Evolutionary conservation across 352 stramenopile genomes (phyloP).

Genomic region (Pythium sukuiense): DNA sequence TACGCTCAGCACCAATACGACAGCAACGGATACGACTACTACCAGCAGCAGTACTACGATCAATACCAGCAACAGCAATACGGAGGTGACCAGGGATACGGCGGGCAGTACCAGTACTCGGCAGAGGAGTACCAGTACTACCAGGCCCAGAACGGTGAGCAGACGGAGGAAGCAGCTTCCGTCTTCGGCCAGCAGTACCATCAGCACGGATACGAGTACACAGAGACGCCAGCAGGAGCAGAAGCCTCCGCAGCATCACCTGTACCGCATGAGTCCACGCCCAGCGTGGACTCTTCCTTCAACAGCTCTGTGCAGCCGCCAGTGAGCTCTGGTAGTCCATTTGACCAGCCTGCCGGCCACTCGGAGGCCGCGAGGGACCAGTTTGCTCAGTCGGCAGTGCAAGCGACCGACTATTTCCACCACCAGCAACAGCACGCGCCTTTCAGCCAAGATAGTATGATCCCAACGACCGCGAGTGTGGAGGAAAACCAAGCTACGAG

Average conservation of each 20-base stretch:
- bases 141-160: slow-evolving; percentile 3
- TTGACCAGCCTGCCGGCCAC: background rate
- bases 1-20: slow-evolving; percentile 13
- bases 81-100: slow-evolving; percentile 5
- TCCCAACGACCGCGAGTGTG: background rate
- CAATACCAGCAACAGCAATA: slow-evolving; percentile 17
- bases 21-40: background rate
- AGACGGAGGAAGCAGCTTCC: background rate
- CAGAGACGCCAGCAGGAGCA: background rate
- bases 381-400: background rate
- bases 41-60: slow-evolving; percentile 16
- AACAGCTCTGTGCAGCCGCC: slow-evolving; percentile 7
- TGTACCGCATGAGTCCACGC: background rate
- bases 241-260: background rate
- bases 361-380: background rate
- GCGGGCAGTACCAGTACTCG: slow-evolving; percentile 20
- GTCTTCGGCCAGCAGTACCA: background rate
- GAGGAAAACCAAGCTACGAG: background rate
- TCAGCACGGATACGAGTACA: background rate
- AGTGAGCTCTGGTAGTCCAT: slow-evolving; percentile 3
- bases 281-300: slow-evolving; percentile 28
- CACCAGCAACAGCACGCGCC: background rate
- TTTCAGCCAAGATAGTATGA: background rate
- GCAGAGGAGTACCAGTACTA: slow-evolving; percentile 26
- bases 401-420: background rate